A percentile compares a stretch with the other conserved stretches of the same genome.
Conservation (phyloP, 1,284 basidiomycete genomes). For the Marasmius oreades region DNA sequence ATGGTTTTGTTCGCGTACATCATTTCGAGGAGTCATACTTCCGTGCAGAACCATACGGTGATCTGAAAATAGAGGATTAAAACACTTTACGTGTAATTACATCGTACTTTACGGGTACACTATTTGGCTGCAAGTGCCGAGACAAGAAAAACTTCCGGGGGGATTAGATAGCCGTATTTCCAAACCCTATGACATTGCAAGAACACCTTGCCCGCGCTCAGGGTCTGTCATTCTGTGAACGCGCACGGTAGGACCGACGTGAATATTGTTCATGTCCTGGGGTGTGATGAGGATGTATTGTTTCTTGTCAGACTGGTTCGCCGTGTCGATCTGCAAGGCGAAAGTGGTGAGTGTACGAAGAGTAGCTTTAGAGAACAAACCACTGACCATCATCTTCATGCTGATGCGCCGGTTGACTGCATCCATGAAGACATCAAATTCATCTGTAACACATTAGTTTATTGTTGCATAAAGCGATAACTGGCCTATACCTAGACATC, state of each 20-base stretch:
- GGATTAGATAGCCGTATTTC: not conserved
- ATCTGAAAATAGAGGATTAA: slow-evolving; percentile 74
- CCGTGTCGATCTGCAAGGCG: slow-evolving; percentile 77
- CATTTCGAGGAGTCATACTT: slow-evolving; percentile 93
- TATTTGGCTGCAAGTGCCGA: too few relatives aligned
- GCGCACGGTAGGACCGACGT: slow-evolving; percentile 57
- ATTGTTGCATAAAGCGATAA: slow-evolving; percentile 7
- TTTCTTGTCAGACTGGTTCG: slow-evolving; percentile 78
- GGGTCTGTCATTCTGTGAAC: slow-evolving; percentile 82
- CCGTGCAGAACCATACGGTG: slow-evolving; percentile 86
- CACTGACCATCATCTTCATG: slow-evolving; percentile 86
- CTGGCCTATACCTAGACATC: slow-evolving; percentile 77
- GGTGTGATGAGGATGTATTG: slow-evolving; percentile 94
- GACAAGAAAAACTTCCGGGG: too few relatives aligned
- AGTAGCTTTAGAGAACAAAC: not conserved
- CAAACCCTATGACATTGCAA: slow-evolving; percentile 27
- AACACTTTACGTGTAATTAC: not conserved
- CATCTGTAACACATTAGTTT: slow-evolving; percentile 42
- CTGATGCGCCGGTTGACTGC: slow-evolving; percentile 88
- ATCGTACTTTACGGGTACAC: too few relatives aligned
- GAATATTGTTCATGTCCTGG: slow-evolving; percentile 73
- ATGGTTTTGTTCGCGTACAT: slow-evolving; percentile 92
- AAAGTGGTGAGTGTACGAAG: not conserved
- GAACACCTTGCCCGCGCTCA: slow-evolving; percentile 59
- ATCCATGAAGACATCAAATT: slow-evolving; percentile 97